These are phyloP conservation scores for Scenedesmus sp. DNA, from an alignment of 163 green algal genomes.

Conservation along the genomic window DNA sequence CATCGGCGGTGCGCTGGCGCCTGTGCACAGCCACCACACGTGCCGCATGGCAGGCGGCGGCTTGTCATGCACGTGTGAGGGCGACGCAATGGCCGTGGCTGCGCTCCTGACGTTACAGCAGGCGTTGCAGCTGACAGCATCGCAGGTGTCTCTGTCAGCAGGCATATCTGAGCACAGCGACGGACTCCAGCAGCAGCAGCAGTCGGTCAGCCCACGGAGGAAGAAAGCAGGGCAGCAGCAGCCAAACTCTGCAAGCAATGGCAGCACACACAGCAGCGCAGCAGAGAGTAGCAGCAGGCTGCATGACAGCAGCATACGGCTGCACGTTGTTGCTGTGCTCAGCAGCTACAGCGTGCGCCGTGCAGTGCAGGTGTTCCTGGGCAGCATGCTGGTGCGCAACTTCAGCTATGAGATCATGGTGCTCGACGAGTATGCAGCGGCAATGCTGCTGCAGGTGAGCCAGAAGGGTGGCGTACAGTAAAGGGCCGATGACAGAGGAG, in stretches of 20 bases:
- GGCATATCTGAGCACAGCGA: not conserved
- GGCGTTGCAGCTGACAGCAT: not conserved
- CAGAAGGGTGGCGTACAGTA: not conserved
- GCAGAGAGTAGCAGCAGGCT: constrained; percentile 2
- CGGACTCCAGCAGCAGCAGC: not conserved
- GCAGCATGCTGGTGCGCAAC: constrained; percentile 14
- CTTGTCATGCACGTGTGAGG: not conserved
- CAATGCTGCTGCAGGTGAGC: constrained; percentile 47
- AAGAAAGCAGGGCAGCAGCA: not conserved
- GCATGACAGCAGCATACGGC: not conserved
- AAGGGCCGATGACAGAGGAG: no score
- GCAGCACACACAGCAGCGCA: not conserved
- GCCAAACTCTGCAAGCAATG: not conserved
- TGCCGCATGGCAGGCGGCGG: not conserved
- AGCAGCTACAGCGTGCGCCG: constrained; percentile 51
- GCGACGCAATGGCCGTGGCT: constrained; percentile 36
- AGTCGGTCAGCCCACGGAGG: not conserved
- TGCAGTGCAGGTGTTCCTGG: constrained; percentile 40
- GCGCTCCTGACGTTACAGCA: constrained; percentile 46
- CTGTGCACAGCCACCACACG: not conserved
- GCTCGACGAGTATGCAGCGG: constrained; percentile 41
- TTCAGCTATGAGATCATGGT: constrained; percentile 52
- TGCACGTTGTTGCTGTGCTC: constrained; percentile 52
- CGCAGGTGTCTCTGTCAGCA: not conserved
- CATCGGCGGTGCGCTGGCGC: constrained; percentile 5